Evolutionary conservation across 768 basidiomycete genomes (phyloP).

Genomic region (Paxillus ammoniavirescens): DNA sequence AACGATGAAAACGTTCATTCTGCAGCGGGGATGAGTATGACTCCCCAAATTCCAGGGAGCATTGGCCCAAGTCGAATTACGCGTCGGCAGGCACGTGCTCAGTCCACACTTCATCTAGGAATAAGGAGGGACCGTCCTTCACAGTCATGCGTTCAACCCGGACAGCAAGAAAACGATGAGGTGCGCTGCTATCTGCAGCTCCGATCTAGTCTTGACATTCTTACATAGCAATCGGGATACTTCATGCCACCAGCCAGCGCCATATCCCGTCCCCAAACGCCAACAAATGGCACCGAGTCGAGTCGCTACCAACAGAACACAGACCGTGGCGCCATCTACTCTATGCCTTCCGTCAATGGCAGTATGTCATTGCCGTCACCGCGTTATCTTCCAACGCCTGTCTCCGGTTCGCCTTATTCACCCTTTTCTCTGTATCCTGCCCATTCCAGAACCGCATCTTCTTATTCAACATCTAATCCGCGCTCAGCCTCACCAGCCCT

Average conservation of each 20-base stretch:
- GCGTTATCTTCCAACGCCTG: constrained; percentile 45
- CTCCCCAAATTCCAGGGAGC: constrained; percentile 45
- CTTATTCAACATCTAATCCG: constrained; percentile 43
- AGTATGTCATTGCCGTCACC: constrained; percentile 37
- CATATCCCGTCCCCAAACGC: constrained; percentile 40
- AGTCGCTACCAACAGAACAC: constrained; percentile 28
- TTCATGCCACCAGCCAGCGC: constrained; percentile 35
- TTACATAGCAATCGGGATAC: constrained; percentile 29
- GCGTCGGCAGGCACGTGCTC: constrained; percentile 43
- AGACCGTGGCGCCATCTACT: constrained; percentile 34
- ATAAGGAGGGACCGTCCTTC: constrained; percentile 29
- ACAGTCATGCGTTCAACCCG: constrained; percentile 9
- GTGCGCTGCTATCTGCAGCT: constrained; percentile 8
- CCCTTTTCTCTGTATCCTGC: constrained; percentile 42
- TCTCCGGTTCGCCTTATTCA: constrained; percentile 45
- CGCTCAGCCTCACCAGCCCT: constrained; percentile 62
- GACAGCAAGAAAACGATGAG: constrained; percentile 28
- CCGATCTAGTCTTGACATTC: constrained; percentile 10
- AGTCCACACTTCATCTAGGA: constrained; percentile 32
- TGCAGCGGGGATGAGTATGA: constrained; percentile 25
- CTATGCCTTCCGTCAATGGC: constrained; percentile 14
- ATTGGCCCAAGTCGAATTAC: constrained; percentile 53
- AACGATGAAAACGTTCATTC: constrained; percentile 26
- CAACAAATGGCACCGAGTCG: constrained; percentile 33
- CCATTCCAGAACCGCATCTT: constrained; percentile 47